Evolutionary conservation across 192 early-diverging fungal genomes (phyloP).

Genomic region (Oehlia diaphana): DNA sequence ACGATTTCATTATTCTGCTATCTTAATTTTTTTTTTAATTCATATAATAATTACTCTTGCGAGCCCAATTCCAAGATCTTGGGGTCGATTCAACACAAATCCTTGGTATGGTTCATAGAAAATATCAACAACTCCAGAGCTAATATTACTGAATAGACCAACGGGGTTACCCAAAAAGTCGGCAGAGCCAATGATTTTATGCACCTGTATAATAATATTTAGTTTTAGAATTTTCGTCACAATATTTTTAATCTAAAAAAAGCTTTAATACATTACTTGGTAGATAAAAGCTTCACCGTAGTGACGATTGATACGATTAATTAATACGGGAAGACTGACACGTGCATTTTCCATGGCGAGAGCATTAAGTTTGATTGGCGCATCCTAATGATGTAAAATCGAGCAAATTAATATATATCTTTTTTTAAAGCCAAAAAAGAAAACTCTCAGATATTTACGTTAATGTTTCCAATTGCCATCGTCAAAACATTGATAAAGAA

Average conservation of each 20-base stretch:
- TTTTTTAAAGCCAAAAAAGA: too few relatives aligned
- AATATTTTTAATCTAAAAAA: background rate
- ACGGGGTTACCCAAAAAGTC: conserved; percentile 98
- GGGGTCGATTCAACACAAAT: conserved; percentile 90
- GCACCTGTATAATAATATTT: conserved; percentile 41
- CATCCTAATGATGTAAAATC: conserved; percentile 52
- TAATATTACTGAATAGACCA: conserved; percentile 93
- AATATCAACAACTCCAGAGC: conserved; percentile 91
- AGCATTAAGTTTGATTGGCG: conserved; percentile 86
- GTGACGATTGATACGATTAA: conserved; percentile 79
- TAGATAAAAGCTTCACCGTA: conserved; percentile 90
- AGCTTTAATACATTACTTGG: conserved; percentile 41
- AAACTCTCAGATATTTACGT: conserved; percentile 45
- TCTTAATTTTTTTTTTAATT: conserved; percentile 19
- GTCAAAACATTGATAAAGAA: conserved; percentile 87
- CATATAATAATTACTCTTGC: conserved; percentile 68
- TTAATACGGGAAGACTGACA: conserved; percentile 71
- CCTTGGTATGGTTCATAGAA: conserved; percentile 99
- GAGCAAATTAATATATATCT: too few relatives aligned
- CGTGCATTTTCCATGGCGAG: conserved; percentile 87
- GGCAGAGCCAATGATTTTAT: conserved; percentile 89
- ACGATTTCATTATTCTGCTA: background rate
- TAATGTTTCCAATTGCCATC: conserved; percentile 97
- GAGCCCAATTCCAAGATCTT: conserved; percentile 91
- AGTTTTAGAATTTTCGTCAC: conserved; percentile 21